Percentiles rank a stretch among this genome's conserved stretches.
These are phyloP conservation scores for Leptomonas pyrrhocoris DNA, from an alignment of 208 protist species.

Conservation along the genomic window DNA sequence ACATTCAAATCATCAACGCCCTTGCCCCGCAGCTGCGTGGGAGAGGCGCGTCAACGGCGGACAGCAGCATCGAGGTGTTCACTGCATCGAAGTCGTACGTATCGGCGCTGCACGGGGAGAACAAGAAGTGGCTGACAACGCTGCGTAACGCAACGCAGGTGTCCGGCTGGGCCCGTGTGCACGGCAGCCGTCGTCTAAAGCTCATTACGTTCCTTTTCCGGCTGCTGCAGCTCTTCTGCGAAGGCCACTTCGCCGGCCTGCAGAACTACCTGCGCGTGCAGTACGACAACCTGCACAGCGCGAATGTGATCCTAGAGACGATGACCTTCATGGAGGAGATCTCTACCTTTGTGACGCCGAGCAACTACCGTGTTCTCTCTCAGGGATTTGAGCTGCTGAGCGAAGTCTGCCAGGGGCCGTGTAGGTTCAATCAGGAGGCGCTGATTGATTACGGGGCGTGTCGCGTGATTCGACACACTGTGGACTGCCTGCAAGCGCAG, in stretches of 20 bases:
- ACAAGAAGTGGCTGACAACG: constrained; percentile 10
- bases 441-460: constrained; percentile 68
- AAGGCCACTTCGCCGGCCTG: constrained; percentile 87
- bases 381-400: constrained; percentile 86
- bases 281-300: constrained; percentile 77
- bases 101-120: constrained; percentile 6
- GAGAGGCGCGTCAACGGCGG: neutral
- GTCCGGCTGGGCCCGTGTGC: constrained; percentile 61
- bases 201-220: constrained; percentile 73
- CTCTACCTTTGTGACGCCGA: constrained; percentile 47
- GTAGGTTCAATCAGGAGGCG: constrained; percentile 80
- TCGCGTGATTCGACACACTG: constrained; percentile 38
- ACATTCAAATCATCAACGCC: constrained; percentile 57
- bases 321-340: constrained; percentile 69
- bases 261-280: constrained; percentile 92
- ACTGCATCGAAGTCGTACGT: constrained; percentile 19
- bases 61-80: constrained; percentile 24
- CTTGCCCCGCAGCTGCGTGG: constrained; percentile 21
- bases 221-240: constrained; percentile 93
- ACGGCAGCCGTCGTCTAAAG: constrained; percentile 45
- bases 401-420: constrained; percentile 93
- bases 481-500: constrained; percentile 35
- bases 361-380: constrained; percentile 51
- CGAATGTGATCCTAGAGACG: constrained; percentile 85
- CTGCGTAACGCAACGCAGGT: constrained; percentile 21